phyloP scores from a whole-genome alignment of 2,329 filamentous ascomycete species.

The Fusarium sp. region DNA sequence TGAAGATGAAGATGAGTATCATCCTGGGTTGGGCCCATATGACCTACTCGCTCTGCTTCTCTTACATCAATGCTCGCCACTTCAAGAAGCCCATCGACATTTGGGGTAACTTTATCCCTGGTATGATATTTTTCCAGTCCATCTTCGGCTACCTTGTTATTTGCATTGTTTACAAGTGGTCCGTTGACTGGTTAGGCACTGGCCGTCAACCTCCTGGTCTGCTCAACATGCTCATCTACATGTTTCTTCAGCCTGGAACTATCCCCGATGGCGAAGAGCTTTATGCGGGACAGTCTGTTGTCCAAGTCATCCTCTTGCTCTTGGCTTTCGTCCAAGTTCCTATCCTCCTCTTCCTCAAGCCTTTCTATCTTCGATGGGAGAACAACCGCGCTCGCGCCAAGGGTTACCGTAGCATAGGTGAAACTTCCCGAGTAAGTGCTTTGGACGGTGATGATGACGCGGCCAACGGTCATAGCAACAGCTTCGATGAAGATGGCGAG shows the following conservation, averaged over 20 bases:
- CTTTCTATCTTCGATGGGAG: conserved; percentile 93
- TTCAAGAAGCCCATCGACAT: conserved; percentile 97
- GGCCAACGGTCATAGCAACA: conserved; percentile 69
- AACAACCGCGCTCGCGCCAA: conserved; percentile 88
- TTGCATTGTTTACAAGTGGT: conserved; percentile 98
- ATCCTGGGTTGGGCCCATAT: conserved; percentile 97
- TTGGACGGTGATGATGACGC: conserved; percentile 83
- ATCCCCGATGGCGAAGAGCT: conserved; percentile 72
- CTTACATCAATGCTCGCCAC: conserved; percentile 92
- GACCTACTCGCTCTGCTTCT: conserved; percentile 96
- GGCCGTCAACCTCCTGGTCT: conserved; percentile 83
- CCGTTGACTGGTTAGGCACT: conserved; percentile 79
- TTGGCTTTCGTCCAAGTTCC: conserved; percentile 90
- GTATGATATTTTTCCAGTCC: conserved; percentile 99
- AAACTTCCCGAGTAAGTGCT: conserved; percentile 88
- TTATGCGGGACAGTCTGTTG: conserved; percentile 79
- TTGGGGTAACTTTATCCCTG: conserved; percentile 96
- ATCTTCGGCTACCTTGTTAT: conserved; percentile 98
- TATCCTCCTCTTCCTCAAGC: conserved; percentile 92
- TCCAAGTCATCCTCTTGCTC: conserved; percentile 84
- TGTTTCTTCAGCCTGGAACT: conserved; percentile 91
- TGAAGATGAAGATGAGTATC: conserved; percentile 99
- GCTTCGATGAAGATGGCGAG: conserved; percentile 76
- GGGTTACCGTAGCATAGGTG: conserved; percentile 94
- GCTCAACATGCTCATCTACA: conserved; percentile 99